phyloP scores from a whole-genome alignment of 1,139 yeast species.

The Zygosaccharomyces pseudobailii region DNA sequence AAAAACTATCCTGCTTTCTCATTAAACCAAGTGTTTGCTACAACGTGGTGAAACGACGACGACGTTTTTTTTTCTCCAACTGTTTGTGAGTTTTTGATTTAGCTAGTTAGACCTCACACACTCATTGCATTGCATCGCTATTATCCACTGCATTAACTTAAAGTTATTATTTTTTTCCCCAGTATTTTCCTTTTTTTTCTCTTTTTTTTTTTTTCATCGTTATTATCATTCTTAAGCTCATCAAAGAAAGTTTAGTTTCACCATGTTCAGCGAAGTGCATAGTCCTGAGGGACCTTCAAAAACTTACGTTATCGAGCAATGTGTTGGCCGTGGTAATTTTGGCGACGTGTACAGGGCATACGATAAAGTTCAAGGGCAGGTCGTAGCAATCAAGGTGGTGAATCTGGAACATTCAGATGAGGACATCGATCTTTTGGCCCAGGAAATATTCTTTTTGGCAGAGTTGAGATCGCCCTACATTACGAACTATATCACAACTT shows the following conservation, averaged over 20 bases:
- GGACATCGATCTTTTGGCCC: slow-evolving; percentile 61
- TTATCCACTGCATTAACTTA: not conserved
- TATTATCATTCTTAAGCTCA: not conserved
- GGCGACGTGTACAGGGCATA: slow-evolving; percentile 77
- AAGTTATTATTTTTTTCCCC: not conserved
- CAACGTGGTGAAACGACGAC: not conserved
- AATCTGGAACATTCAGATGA: slow-evolving; percentile 72
- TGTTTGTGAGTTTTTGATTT: not conserved
- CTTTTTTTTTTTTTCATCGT: not conserved
- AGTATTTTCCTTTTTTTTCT: not conserved
- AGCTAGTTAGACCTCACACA: not conserved
- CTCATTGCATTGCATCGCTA: not conserved
- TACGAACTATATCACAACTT: slow-evolving; percentile 61
- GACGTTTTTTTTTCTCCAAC: not conserved
- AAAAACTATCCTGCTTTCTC: not conserved
- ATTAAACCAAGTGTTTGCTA: not conserved
- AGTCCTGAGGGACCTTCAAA: slow-evolving; percentile 27
- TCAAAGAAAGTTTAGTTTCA: not conserved
- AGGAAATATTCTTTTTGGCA: slow-evolving; percentile 71
- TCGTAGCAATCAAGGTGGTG: slow-evolving; percentile 74
- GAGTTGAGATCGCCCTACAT: slow-evolving; percentile 60
- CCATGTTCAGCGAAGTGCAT: slow-evolving; percentile 10
- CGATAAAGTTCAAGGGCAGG: slow-evolving; percentile 17
- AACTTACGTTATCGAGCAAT: slow-evolving; percentile 44
- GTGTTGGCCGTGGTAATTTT: slow-evolving; percentile 80